Conservation (phyloP, 2,329 filamentous ascomycete genomes). For the Aspergillus hiratsukae region DNA sequence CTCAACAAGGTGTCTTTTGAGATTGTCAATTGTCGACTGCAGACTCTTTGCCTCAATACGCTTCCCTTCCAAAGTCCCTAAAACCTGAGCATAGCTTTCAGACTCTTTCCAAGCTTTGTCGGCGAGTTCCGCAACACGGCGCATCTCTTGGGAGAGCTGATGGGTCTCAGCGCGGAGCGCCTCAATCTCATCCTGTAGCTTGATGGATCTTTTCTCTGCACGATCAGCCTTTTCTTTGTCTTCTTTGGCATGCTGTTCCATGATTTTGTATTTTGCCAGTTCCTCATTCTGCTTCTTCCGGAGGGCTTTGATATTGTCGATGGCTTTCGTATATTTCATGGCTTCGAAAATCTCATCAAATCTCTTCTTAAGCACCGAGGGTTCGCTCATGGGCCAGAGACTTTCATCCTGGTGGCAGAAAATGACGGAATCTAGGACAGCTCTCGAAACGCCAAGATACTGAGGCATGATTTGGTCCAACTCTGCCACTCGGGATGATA, state of each 20-base stretch:
- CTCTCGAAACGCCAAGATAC: slow-evolving; percentile 81
- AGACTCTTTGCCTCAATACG: slow-evolving; percentile 68
- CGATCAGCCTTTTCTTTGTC: slow-evolving; percentile 81
- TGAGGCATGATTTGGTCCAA: slow-evolving; percentile 80
- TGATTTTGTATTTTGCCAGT: slow-evolving; percentile 65
- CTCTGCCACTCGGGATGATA: slow-evolving; percentile 76
- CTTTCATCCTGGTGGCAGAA: slow-evolving; percentile 99
- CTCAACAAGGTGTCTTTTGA: slow-evolving; percentile 69
- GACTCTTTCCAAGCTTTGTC: slow-evolving; percentile 68
- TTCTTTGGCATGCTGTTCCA: slow-evolving; percentile 71
- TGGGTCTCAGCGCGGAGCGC: slow-evolving; percentile 58
- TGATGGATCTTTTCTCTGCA: slow-evolving; percentile 60
- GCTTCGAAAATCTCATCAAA: slow-evolving; percentile 99
- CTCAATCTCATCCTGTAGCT: slow-evolving; percentile 59
- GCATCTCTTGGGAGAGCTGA: slow-evolving; percentile 48
- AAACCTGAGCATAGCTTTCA: slow-evolving; percentile 67
- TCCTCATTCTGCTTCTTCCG: slow-evolving; percentile 78
- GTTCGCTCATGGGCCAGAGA: slow-evolving; percentile 92
- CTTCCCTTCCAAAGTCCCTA: slow-evolving; percentile 72
- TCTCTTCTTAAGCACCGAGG: slow-evolving; percentile 77
- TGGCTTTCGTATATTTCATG: slow-evolving; percentile 92
- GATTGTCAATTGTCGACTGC: slow-evolving; percentile 64
- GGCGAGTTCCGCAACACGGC: slow-evolving; percentile 46
- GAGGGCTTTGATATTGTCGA: slow-evolving; percentile 86
- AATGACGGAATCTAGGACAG: slow-evolving; percentile 89